Conservation (phyloP, 148 eudicot species). For the Silene conica region DNA sequence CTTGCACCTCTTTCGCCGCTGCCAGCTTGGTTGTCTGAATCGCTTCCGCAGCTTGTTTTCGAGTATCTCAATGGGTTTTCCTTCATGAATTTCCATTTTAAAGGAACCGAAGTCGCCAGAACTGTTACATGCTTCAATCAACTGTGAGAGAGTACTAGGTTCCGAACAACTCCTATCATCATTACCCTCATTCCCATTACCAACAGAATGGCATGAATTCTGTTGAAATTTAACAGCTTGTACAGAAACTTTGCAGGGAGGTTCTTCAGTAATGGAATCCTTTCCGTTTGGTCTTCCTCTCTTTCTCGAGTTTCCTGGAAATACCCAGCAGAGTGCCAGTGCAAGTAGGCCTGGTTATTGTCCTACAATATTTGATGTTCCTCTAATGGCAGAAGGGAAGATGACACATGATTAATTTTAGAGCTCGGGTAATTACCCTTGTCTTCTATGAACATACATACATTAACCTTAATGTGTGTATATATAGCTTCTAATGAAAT, state of each 20-base stretch:
- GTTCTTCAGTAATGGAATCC: conserved; percentile 20
- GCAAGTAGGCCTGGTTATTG: conserved; percentile 3
- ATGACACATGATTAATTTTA: neutral
- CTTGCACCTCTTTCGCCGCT: conserved; percentile 42
- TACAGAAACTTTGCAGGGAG: conserved; percentile 18
- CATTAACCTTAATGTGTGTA: neutral
- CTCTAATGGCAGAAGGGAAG: neutral
- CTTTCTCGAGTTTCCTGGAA: conserved; percentile 44
- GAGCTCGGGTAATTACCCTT: neutral
- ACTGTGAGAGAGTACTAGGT: conserved; percentile 9
- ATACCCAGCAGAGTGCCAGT: conserved; percentile 15
- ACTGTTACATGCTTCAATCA: conserved; percentile 10
- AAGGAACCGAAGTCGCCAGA: conserved; percentile 15
- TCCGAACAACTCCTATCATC: conserved; percentile 14
- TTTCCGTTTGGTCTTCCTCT: conserved; percentile 39
- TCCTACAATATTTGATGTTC: neutral
- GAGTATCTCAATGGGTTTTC: conserved; percentile 21
- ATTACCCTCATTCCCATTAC: conserved; percentile 13
- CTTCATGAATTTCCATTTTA: conserved; percentile 19
- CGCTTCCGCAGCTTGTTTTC: conserved; percentile 37
- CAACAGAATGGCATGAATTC: conserved; percentile 21
- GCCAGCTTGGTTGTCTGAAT: conserved; percentile 49
- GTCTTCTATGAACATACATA: neutral
- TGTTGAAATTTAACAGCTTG: conserved; percentile 25
- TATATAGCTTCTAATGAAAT: neutral